Conservation (phyloP, 106 monocot species). For the Dioscorea zingiberensis region DNA sequence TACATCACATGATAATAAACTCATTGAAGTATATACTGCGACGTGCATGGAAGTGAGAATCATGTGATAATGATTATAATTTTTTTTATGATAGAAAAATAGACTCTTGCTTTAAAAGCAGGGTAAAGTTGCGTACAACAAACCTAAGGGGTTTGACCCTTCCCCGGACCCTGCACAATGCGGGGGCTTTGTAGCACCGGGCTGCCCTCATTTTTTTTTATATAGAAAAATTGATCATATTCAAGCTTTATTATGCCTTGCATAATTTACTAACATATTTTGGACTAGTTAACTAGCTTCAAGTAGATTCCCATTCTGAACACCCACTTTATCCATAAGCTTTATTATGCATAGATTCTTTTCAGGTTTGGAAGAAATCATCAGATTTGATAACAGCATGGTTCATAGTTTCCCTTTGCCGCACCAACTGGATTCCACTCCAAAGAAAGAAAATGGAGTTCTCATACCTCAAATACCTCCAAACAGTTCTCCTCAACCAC, state of each 20-base stretch:
- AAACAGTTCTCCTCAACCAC: conserved; percentile 62
- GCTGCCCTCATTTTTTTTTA: not conserved
- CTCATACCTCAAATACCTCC: conserved; percentile 50
- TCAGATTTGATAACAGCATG: conserved; percentile 15
- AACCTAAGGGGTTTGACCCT: too few species aligned
- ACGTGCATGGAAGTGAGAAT: too few species aligned
- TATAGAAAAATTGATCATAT: not conserved
- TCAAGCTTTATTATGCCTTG: not conserved
- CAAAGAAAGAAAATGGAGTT: conserved; percentile 11
- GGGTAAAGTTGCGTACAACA: too few species aligned
- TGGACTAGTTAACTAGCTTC: not conserved
- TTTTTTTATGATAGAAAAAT: too few species aligned
- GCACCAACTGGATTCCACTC: conserved; percentile 6
- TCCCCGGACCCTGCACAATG: too few species aligned
- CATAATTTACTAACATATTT: not conserved
- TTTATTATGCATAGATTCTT: not conserved
- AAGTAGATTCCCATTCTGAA: not conserved
- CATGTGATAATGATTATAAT: too few species aligned
- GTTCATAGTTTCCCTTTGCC: conserved; percentile 7
- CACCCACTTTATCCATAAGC: not conserved
- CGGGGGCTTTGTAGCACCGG: not conserved
- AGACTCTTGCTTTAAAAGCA: too few species aligned
- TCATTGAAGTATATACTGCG: too few species aligned
- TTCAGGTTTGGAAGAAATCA: conserved; percentile 34
- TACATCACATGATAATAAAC: too few species aligned